These are phyloP conservation scores for Penicillium cosmopolitanum DNA, from an alignment of 495 filamentous ascomycete genomes.

Conservation along the genomic window DNA sequence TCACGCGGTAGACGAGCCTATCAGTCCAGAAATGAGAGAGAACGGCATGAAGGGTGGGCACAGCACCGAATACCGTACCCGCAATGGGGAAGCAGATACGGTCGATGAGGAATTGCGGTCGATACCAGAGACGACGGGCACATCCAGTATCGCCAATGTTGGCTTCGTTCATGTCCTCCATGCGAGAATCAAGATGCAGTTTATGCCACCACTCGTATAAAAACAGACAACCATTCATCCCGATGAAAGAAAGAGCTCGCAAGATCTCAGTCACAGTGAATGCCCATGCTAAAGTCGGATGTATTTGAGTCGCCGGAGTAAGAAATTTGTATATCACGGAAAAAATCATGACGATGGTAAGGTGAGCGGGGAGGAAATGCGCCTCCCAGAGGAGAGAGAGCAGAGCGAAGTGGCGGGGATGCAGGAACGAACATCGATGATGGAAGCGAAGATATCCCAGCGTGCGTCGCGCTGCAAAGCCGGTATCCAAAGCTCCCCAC, in stretches of 20 bases:
- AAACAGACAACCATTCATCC: conserved; percentile 60
- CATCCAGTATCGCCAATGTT: conserved; percentile 64
- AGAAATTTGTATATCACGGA: conserved; percentile 58
- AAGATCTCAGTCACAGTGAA: conserved; percentile 60
- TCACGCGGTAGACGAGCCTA: conserved; percentile 66
- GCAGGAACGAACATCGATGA: conserved; percentile 30
- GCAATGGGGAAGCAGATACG: conserved; percentile 62
- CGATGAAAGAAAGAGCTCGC: conserved; percentile 59
- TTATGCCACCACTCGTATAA: conserved; percentile 66
- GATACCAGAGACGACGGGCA: conserved; percentile 54
- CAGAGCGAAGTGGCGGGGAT: conserved; percentile 42
- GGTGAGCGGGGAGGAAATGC: conserved; percentile 68
- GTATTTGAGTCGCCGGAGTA: conserved; percentile 46
- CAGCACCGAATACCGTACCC: conserved; percentile 62
- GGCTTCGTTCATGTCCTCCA: conserved; percentile 65
- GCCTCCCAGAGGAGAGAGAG: conserved; percentile 68
- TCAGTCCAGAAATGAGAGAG: conserved; percentile 69
- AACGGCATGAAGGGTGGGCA: conserved; percentile 65
- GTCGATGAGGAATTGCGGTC: conserved; percentile 52
- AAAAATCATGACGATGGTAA: conserved; percentile 61
- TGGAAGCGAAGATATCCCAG: conserved; percentile 29
- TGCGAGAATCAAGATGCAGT: conserved; percentile 54
- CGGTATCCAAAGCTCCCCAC: conserved; percentile 72
- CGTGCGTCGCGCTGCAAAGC: conserved; percentile 53
- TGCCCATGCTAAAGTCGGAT: conserved; percentile 54